Percentiles rank a stretch among this genome's conserved stretches.
phyloP scores from a whole-genome alignment of 768 basidiomycete genomes.

The Kwoniella shandongensis region DNA sequence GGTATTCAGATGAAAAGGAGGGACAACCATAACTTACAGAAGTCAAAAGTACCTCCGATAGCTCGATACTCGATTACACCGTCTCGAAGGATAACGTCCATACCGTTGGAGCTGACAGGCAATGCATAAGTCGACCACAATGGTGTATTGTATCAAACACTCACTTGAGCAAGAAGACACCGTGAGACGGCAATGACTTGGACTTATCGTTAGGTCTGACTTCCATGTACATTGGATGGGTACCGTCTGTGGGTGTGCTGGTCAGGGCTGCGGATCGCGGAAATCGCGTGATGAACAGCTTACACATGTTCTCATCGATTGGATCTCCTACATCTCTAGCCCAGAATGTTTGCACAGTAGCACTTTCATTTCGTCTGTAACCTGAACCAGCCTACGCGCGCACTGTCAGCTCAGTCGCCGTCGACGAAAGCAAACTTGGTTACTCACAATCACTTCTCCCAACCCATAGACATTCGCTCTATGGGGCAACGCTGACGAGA shows the following conservation, averaged over 20 bases:
- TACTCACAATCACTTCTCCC: conserved; percentile 58
- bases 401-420: conserved; percentile 4
- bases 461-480: conserved; percentile 74
- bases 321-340: conserved; percentile 38
- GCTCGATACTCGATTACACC: conserved; percentile 65
- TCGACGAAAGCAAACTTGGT: neutral
- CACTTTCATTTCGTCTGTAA: conserved; percentile 21
- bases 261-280: conserved; percentile 3
- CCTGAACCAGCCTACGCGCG: conserved; percentile 13
- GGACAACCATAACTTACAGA: conserved; percentile 53
- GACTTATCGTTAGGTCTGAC: conserved; percentile 37
- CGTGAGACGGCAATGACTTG: conserved; percentile 65
- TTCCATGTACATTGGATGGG: conserved; percentile 36
- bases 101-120: conserved; percentile 59
- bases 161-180: conserved; percentile 68
- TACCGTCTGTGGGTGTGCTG: conserved; percentile 26
- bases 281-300: neutral
- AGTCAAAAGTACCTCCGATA: conserved; percentile 73
- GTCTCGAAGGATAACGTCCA: conserved; percentile 64
- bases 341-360: conserved; percentile 33
- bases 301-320: conserved; percentile 44
- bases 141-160: neutral
- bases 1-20: too few species aligned
- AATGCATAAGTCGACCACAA: neutral
- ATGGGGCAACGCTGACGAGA: conserved; percentile 64